Percentiles rank a stretch among this genome's conserved stretches.
Conservation (phyloP, 306 rosid species). For the Rubus parviflorus region DNA sequence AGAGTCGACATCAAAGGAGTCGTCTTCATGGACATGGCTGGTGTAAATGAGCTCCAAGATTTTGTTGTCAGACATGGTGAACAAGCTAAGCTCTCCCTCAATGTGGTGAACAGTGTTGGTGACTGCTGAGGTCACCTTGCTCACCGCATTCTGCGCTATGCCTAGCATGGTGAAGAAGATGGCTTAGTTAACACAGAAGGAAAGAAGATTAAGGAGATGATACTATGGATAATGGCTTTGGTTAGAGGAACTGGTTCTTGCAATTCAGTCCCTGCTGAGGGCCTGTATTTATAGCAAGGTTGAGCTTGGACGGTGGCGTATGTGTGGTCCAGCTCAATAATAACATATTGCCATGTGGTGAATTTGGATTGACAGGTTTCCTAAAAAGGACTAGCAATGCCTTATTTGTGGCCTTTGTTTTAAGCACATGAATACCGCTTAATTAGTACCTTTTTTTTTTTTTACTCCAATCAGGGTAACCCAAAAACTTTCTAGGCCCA, state of each 20-base stretch:
- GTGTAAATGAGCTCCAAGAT: conserved; percentile 43
- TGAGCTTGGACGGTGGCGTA: not conserved
- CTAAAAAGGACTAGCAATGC: not conserved
- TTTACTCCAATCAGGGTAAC: no score
- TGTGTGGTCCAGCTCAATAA: not conserved
- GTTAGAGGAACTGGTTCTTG: not conserved
- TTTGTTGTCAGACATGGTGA: conserved; percentile 47
- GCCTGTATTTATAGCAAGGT: not conserved
- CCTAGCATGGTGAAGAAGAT: conserved; percentile 2
- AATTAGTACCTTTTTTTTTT: not conserved
- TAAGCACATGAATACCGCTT: not conserved
- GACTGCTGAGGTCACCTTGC: conserved; percentile 7
- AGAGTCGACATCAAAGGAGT: conserved; percentile 45
- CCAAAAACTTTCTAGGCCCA: no score
- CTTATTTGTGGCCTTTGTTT: not conserved
- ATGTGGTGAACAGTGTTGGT: not conserved
- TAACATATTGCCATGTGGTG: not conserved
- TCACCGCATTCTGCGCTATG: not conserved
- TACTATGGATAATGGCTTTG: not conserved
- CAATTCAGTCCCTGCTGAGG: not conserved
- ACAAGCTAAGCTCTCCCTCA: conserved; percentile 35
- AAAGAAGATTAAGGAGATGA: not conserved
- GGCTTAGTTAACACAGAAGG: not conserved
- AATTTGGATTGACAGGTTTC: not conserved
- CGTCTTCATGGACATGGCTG: conserved; percentile 49